Base-by-base conservation (phyloP, 1,284 basidiomycete genomes). In the Irpex sp. region DNA sequence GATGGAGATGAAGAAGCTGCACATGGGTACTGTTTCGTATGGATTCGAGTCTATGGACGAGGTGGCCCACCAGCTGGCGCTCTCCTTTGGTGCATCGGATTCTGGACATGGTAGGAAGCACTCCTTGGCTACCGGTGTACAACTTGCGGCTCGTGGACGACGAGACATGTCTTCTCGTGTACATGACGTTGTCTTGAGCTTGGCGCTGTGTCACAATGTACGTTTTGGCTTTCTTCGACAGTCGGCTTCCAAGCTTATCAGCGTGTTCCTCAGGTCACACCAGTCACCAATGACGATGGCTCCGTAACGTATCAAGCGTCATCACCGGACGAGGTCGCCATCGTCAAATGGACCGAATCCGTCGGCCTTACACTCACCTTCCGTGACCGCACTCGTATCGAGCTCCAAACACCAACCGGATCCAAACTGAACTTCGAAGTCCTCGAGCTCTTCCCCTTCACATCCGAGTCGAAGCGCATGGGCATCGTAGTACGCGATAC, bases 1-100 rank as follows among this genome's bases (percentile, higher is more conserved):
- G 75, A 99, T 99, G 97, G 97, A 99, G 76, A 90, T 99, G 85
- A 96, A 92, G 79, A 98, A 97, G 75, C 80, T 99, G 44, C 97
- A 99, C 73, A 94, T 99, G 91, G 97, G 97, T 2, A 99, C 97
- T 0, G 94, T 99, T 84, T 96, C 94, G 2, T 99, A 97, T 74
- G 95, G 94, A 0, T 90, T 83, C 71, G 97, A 99, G 71, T 92
- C 96, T 7, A 98, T 99, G 96, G 97, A 99, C 72, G 97, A 99
- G 74, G 94, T 99, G 2, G 85, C 90, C 0, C 92, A 93, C 76
- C 93, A 98, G 69, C 80, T 99, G 11, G 85, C 88, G 4, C 81
- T 89, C 51, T 91, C 93, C 0, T 93, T 97, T 69, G 93, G 90
- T 5, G 81, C 80, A 6, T 76, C 77, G 6, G 84, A 88, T 51